Evolutionary conservation across 164 flowering plant species (phyloP), one percentile per base, ranked within the genome.

Genomic region (Kalanchoe fedtschenkoi): DNA sequence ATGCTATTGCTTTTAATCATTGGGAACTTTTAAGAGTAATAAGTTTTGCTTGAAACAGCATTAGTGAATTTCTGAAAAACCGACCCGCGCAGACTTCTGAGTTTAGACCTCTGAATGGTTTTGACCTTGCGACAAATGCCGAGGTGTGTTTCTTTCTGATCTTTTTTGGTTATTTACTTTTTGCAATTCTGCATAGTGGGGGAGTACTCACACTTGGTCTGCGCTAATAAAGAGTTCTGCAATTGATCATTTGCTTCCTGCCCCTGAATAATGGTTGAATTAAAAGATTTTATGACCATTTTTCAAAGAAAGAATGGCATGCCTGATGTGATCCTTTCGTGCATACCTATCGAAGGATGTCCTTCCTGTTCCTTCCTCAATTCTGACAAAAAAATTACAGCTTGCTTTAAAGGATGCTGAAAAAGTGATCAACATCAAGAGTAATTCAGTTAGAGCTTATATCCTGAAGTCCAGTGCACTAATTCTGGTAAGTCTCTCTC

Each of bases 351-450:
- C 0, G 28, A 15, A 14, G 21, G 16, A 24, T 51, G 39, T 15
- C 11, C 13, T 11, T 37, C 39, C 39, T 37, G 56, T 47, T 22
- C 54, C 22, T 8, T 22, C 24, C 21, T 44, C 1, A 7, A 47
- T 21, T 8, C n/a, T 51, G 56, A 51, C 32, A 51, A 11, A 11
- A 51, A n/a, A 0, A 17, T 58, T n/a, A 58, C 61, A 58, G 61
- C 39, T 58, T 32, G 61, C 61, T 58, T 58, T 58, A 24, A 58
- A 58, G 39, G 61, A 58, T 58, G 61, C 61, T 58, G 61, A 58
- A 21, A 58, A 58, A 21, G 38, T 58, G 38, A 58, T 58, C 24
- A 58, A 17, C 39, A n/a, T 58, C 37, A 32, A 58, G 26, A 58
- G 26, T 58, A 21, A 58, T 58, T 34, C 39, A 32, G 6, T 58